Base-by-base conservation (phyloP, 78 protist genomes). In the Isochrysis galbana region DNA sequence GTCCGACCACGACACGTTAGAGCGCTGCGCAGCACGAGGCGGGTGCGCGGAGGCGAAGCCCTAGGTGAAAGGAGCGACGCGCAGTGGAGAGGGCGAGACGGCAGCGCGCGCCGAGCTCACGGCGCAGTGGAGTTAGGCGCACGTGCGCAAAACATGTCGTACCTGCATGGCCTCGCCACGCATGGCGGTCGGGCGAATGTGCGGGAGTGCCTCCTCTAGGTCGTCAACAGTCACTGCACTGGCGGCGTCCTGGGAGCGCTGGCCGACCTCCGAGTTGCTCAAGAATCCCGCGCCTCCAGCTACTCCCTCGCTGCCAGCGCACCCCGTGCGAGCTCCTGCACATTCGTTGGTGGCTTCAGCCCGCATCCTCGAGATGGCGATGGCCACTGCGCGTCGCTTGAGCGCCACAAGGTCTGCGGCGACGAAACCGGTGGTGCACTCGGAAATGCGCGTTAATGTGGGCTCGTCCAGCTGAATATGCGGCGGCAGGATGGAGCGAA, bases 1-100 rank as follows among this genome's bases (percentile, higher is more conserved):
- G 92, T 98, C 99, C 2, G 10, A 45, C 99, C 99, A 99, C 32
- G 42, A 25, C 38, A 97, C 97, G 5, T n/a, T n/a, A n/a, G n/a
- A n/a, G n/a, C n/a, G n/a, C n/a, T n/a, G n/a, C n/a, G n/a, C n/a
- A n/a, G n/a, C n/a, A n/a, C n/a, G n/a, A n/a, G n/a, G n/a, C n/a
- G n/a, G n/a, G n/a, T n/a, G n/a, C n/a, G n/a, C n/a, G n/a, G n/a
- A n/a, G n/a, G n/a, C n/a, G n/a, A n/a, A n/a, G n/a, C n/a, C n/a
- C n/a, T n/a, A n/a, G n/a, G n/a, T n/a, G n/a, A n/a, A n/a, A n/a
- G n/a, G n/a, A n/a, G n/a, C n/a, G n/a, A n/a, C n/a, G n/a, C n/a
- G n/a, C n/a, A n/a, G n/a, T n/a, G n/a, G n/a, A n/a, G n/a, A n/a
- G n/a, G n/a, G n/a, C n/a, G n/a, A n/a, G n/a, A n/a, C n/a, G n/a